Percentiles rank a stretch among this genome's conserved stretches.
phyloP scores from a whole-genome alignment of 768 basidiomycete genomes.

The Phlebiopsis gigantea region DNA sequence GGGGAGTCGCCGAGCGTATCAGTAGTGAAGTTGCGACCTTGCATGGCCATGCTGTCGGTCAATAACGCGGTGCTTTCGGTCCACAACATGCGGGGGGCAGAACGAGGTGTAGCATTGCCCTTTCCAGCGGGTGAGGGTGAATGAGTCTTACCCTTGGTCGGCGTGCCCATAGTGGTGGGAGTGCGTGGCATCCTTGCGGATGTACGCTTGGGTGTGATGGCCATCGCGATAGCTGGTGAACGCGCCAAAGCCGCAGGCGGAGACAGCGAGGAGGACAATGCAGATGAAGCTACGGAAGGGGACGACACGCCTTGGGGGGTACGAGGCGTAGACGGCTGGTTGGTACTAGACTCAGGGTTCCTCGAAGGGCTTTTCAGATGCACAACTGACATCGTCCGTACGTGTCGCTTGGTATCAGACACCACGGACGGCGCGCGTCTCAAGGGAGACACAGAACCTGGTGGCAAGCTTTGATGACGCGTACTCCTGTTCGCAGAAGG shows the following conservation, averaged over 20 bases:
- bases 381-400: constrained; percentile 17
- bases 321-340: not conserved
- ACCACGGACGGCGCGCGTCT: constrained; percentile 18
- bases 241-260: not conserved
- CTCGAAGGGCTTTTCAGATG: not conserved
- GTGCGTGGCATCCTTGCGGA: constrained; percentile 17
- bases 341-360: not conserved
- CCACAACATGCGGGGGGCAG: not conserved
- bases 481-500: constrained; percentile 12
- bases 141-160: not conserved
- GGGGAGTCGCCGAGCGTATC: constrained; percentile 20
- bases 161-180: constrained; percentile 6
- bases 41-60: constrained; percentile 13
- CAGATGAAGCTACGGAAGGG: not conserved
- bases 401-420: constrained; percentile 16
- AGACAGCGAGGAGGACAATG: not conserved
- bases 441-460: constrained; percentile 6
- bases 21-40: constrained; percentile 8
- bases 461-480: constrained; percentile 19
- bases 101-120: not conserved
- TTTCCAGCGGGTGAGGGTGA: constrained; percentile 7
- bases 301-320: not conserved
- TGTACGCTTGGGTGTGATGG: constrained; percentile 15
- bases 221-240: constrained; percentile 5
- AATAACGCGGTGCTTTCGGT: constrained; percentile 9